A percentile compares a stretch with the other conserved stretches of the same genome.
These are phyloP conservation scores for Myotisia sp. DNA, from an alignment of 2,329 filamentous ascomycete species.

Conservation along the genomic window DNA sequence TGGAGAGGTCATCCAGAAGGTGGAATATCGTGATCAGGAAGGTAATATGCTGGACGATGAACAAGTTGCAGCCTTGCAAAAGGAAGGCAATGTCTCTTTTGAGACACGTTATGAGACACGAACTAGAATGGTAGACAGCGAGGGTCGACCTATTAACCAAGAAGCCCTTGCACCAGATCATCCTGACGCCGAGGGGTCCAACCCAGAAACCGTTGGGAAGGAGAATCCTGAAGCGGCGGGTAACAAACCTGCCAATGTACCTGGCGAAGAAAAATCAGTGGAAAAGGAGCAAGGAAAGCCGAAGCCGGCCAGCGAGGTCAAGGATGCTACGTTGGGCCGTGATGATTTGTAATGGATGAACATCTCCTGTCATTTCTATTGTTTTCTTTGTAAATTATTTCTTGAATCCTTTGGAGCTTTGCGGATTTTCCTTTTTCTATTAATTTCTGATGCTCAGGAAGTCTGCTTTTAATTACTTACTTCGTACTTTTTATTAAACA, in stretches of 20 bases:
- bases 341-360: slow-evolving; percentile 9
- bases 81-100: slow-evolving; percentile 82
- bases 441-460: too few relatives aligned
- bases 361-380: slow-evolving; percentile 5
- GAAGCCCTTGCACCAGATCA: slow-evolving; percentile 38
- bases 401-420: too few relatives aligned
- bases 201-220: slow-evolving; percentile 40
- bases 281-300: slow-evolving; percentile 26
- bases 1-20: slow-evolving; percentile 47
- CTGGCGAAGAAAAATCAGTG: slow-evolving; percentile 25
- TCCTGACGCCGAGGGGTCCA: slow-evolving; percentile 43
- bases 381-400: slow-evolving; percentile 10
- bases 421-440: too few relatives aligned
- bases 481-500: too few relatives aligned
- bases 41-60: slow-evolving; percentile 77
- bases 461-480: too few relatives aligned
- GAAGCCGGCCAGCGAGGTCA: slow-evolving; percentile 34
- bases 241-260: slow-evolving; percentile 28
- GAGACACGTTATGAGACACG: slow-evolving; percentile 93
- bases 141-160: slow-evolving; percentile 58
- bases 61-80: slow-evolving; percentile 58
- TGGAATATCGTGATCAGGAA: slow-evolving; percentile 90
- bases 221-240: slow-evolving; percentile 17
- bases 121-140: slow-evolving; percentile 64
- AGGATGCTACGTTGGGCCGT: slow-evolving; percentile 28